phyloP scores from a whole-genome alignment of 345 rosid species.

The Rhodamnia argentea region DNA sequence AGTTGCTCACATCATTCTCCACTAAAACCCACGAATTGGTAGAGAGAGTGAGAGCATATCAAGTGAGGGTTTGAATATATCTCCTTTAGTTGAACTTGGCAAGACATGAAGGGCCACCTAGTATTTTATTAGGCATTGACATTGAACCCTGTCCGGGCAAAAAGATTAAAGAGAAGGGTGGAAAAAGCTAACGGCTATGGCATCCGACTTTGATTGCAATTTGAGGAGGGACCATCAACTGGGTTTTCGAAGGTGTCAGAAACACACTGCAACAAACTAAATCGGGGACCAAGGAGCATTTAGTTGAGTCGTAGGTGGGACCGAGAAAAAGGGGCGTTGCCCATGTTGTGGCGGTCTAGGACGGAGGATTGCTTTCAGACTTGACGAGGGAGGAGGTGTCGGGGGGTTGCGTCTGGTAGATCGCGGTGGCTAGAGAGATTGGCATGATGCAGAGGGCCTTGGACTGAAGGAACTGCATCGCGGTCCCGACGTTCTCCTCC shows the following conservation, averaged over 20 bases:
- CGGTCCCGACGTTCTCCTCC: slow-evolving; percentile 97
- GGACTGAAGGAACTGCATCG: slow-evolving; percentile 96
- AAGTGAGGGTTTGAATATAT: slow-evolving; percentile 45
- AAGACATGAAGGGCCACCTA: slow-evolving; percentile 18
- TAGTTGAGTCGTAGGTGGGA: not conserved
- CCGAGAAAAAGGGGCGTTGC: not conserved
- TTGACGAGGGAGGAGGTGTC: slow-evolving; percentile 69
- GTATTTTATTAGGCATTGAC: slow-evolving; percentile 30
- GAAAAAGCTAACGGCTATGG: slow-evolving; percentile 16
- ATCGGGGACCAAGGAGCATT: slow-evolving; percentile 23
- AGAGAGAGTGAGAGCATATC: slow-evolving; percentile 35
- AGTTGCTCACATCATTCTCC: slow-evolving; percentile 60
- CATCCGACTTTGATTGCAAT: slow-evolving; percentile 66
- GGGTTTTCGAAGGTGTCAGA: slow-evolving; percentile 5
- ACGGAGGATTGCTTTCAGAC: slow-evolving; percentile 65
- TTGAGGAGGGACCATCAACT: slow-evolving; percentile 15
- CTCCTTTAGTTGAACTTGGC: slow-evolving; percentile 27
- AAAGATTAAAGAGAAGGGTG: slow-evolving; percentile 7
- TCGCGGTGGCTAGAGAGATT: slow-evolving; percentile 82
- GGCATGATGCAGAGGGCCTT: slow-evolving; percentile 99
- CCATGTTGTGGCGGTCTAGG: slow-evolving; percentile 14
- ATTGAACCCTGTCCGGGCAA: slow-evolving; percentile 26
- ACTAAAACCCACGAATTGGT: slow-evolving; percentile 31
- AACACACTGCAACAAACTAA: slow-evolving; percentile 4
- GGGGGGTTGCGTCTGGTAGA: slow-evolving; percentile 74